Percentiles rank a stretch among this genome's conserved stretches.
These are phyloP conservation scores for Talaromyces islandicus DNA, from an alignment of 2,329 filamentous ascomycete species.

Conservation along the genomic window DNA sequence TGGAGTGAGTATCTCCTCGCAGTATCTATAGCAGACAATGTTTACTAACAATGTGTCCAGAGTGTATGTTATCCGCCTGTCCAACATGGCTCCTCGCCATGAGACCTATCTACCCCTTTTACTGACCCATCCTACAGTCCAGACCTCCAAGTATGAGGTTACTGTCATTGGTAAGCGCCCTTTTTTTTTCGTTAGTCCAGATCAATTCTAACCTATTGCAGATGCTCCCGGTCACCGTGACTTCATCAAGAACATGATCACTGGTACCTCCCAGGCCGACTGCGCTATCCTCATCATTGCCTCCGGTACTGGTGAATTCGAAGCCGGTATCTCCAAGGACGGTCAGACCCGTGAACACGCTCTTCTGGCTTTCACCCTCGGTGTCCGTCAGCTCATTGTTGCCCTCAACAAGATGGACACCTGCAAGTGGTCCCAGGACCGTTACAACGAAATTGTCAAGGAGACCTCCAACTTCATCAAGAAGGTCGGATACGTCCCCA, in stretches of 20 bases:
- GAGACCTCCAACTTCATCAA: slow-evolving; percentile 99
- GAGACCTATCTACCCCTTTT: background rate
- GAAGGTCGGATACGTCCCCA: slow-evolving; percentile 99
- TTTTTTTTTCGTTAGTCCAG: background rate
- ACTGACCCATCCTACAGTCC: slow-evolving; percentile 54
- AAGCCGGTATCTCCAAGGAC: slow-evolving; percentile 99
- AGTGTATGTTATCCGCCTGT: background rate
- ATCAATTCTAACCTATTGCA: slow-evolving; percentile 27
- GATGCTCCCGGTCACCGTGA: slow-evolving; percentile 99
- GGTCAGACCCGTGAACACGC: slow-evolving; percentile 99
- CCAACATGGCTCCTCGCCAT: background rate
- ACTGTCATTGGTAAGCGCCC: slow-evolving; percentile 79
- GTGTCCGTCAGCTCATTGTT: slow-evolving; percentile 99
- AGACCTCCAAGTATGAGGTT: slow-evolving; percentile 96
- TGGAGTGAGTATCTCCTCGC: slow-evolving; percentile 60
- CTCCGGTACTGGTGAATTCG: slow-evolving; percentile 99
- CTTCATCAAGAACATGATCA: slow-evolving; percentile 99
- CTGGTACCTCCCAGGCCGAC: slow-evolving; percentile 99
- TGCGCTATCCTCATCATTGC: slow-evolving; percentile 99
- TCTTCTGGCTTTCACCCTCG: slow-evolving; percentile 98
- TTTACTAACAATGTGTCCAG: background rate
- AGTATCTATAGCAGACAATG: background rate
- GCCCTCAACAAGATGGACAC: slow-evolving; percentile 99
- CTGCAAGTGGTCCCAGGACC: slow-evolving; percentile 91
- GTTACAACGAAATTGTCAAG: slow-evolving; percentile 99